These are phyloP conservation scores for Chalciporus piperatus DNA, from an alignment of 768 basidiomycete genomes.

Conservation along the genomic window DNA sequence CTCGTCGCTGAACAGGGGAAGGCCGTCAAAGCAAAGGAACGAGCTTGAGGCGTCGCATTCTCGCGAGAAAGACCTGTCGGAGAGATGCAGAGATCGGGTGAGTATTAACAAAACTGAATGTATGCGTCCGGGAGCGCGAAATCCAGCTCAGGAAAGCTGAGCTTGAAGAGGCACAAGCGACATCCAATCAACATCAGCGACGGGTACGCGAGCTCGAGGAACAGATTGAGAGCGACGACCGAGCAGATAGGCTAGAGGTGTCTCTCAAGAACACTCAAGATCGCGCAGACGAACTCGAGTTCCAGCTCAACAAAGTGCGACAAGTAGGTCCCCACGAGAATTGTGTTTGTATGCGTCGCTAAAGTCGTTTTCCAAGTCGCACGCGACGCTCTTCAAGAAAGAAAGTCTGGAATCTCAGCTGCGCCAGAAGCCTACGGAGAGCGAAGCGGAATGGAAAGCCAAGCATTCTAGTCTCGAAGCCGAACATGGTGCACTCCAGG, in stretches of 20 bases:
- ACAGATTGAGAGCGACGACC: conserved; percentile 80
- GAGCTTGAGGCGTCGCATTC: conserved; percentile 35
- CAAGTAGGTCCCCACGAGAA: conserved; percentile 48
- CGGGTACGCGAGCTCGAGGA: conserved; percentile 73
- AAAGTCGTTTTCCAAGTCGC: conserved; percentile 40
- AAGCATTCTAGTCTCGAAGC: conserved; percentile 49
- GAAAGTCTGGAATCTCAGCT: conserved; percentile 53
- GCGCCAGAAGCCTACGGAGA: conserved; percentile 36
- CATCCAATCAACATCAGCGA: conserved; percentile 53
- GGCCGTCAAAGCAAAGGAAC: conserved; percentile 38
- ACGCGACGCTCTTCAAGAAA: conserved; percentile 57
- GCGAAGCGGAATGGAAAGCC: conserved; percentile 46
- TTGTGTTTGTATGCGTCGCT: neutral
- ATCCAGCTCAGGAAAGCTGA: conserved; percentile 60
- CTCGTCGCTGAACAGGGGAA: conserved; percentile 44
- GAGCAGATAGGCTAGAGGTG: conserved; percentile 67
- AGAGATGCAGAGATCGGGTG: conserved; percentile 33
- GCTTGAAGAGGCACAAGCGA: conserved; percentile 48
- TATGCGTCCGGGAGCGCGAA: conserved; percentile 61
- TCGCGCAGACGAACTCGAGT: conserved; percentile 79
- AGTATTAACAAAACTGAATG: conserved; percentile 1
- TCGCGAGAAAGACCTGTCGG: conserved; percentile 52
- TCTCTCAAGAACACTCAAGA: conserved; percentile 78
- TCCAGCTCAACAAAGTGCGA: conserved; percentile 74
- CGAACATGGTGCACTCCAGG: conserved; percentile 36